Percentiles rank a stretch among this genome's conserved stretches.
Evolutionary conservation across 441 rosid genomes (phyloP).

Genomic region (Biscutella auriculata): DNA sequence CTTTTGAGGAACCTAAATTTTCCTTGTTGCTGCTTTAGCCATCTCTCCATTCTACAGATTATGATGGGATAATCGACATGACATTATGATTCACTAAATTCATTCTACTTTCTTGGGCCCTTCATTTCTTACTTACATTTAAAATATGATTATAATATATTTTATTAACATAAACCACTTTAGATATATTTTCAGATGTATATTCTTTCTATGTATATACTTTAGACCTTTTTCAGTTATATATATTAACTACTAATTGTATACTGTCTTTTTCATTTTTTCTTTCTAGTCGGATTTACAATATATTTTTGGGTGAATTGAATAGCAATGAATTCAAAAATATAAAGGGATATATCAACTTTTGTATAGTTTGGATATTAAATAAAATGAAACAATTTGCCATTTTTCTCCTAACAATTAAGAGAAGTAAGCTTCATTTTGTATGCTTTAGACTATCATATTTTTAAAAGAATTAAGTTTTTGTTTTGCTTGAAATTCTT

Average conservation of each 20-base stretch:
- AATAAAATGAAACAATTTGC: too few relatives aligned
- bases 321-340: too few relatives aligned
- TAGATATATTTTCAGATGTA: not conserved
- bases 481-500: too few relatives aligned
- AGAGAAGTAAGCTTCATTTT: too few relatives aligned
- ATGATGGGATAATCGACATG: constrained; percentile 20
- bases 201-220: not conserved
- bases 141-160: constrained; percentile 6
- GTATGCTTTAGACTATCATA: too few relatives aligned
- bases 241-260: not conserved
- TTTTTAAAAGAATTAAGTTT: too few relatives aligned
- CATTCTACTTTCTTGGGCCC: constrained; percentile 19
- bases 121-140: constrained; percentile 8
- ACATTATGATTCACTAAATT: constrained; percentile 19
- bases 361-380: too few relatives aligned
- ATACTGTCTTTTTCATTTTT: not conserved
- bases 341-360: too few relatives aligned
- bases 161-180: not conserved
- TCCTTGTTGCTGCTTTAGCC: constrained; percentile 13
- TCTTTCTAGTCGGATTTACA: too few relatives aligned
- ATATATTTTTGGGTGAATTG: too few relatives aligned
- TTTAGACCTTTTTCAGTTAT: not conserved
- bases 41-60: constrained; percentile 20
- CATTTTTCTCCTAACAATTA: too few relatives aligned
- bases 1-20: constrained; percentile 26